Conservation (phyloP, 768 basidiomycete species). For the Suillus occidentalis region DNA sequence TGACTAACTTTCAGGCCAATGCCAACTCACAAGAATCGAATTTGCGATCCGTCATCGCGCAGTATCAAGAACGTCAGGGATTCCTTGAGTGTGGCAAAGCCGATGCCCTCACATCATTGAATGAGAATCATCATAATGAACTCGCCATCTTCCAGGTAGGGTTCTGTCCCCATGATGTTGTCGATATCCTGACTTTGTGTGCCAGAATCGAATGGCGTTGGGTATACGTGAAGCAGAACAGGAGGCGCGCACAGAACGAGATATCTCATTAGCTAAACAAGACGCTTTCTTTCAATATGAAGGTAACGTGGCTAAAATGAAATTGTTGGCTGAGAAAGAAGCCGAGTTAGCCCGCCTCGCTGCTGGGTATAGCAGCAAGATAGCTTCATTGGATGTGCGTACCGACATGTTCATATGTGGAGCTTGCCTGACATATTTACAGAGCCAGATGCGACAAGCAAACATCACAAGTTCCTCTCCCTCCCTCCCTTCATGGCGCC, state of each 20-base stretch:
- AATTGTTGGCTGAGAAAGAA: background rate
- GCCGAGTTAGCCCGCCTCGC: background rate
- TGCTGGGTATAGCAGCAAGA: background rate
- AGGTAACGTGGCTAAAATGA: fast-evolving
- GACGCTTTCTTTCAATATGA: background rate
- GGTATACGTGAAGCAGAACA: background rate
- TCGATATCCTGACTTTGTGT: background rate
- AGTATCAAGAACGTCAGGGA: no score
- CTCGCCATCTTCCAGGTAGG: background rate
- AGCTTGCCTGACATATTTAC: background rate
- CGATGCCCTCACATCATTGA: background rate
- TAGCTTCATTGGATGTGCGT: background rate
- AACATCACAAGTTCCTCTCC: background rate
- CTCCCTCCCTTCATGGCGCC: background rate
- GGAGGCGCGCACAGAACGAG: background rate
- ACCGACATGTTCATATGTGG: background rate
- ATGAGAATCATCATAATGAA: background rate
- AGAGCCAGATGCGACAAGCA: background rate
- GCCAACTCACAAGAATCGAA: no score
- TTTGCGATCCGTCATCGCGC: no score
- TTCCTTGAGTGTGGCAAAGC: background rate
- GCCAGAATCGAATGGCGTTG: background rate
- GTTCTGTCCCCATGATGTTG: background rate
- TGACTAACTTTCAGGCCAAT: background rate
- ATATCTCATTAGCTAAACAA: background rate